These are phyloP conservation scores for Tranzscheliella williamsii DNA, from an alignment of 1,284 basidiomycete species.

Conservation along the genomic window DNA sequence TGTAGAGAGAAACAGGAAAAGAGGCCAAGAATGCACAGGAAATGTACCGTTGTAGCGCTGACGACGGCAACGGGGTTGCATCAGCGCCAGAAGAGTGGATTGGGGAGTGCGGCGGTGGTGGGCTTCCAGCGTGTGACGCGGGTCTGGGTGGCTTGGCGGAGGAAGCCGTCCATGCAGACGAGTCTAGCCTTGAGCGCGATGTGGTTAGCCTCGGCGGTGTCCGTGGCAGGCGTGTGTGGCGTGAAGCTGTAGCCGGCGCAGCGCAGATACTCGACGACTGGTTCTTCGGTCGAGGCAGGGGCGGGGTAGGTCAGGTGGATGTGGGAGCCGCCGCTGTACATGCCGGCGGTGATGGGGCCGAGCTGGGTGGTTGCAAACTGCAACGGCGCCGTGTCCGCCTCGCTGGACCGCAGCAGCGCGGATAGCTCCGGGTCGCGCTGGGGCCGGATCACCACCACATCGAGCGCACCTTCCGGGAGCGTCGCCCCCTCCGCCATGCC, in stretches of 20 bases:
- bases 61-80: too few species aligned
- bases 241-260: constrained; percentile 75
- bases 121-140: constrained; percentile 7
- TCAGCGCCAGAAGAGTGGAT: neutral
- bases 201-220: neutral
- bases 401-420: neutral
- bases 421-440: constrained; percentile 67
- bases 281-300: constrained; percentile 29
- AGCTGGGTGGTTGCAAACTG: constrained; percentile 27
- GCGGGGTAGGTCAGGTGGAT: constrained; percentile 31
- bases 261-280: constrained; percentile 78
- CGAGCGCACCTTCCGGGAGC: constrained; percentile 65
- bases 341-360: constrained; percentile 27
- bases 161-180: constrained; percentile 26
- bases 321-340: constrained; percentile 53
- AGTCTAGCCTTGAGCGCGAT: constrained; percentile 2
- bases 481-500: neutral
- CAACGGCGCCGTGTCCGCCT: neutral
- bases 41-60: neutral
- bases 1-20: neutral
- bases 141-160: neutral
- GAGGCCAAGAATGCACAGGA: neutral
- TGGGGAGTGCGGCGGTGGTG: neutral
- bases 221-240: neutral
- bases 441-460: constrained; percentile 82